A percentile compares a stretch with the other conserved stretches of the same genome.
These are phyloP conservation scores for Ambispora gerdemannii DNA, from an alignment of 192 early-diverging fungal species.

Conservation along the genomic window DNA sequence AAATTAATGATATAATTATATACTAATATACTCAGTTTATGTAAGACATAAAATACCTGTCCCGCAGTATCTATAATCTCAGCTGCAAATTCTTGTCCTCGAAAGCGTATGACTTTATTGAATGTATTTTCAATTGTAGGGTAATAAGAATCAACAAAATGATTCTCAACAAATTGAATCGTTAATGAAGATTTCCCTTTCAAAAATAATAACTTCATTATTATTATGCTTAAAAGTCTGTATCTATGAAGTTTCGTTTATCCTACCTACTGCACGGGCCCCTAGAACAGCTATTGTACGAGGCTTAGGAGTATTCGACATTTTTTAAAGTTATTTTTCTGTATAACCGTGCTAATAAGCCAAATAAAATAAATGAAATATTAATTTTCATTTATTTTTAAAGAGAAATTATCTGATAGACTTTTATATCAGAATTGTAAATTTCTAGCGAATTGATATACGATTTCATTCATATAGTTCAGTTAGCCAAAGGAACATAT, in stretches of 20 bases:
- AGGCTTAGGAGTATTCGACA: constrained; percentile 54
- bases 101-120: constrained; percentile 79
- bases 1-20: no score
- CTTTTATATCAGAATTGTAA: no score
- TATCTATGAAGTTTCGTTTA: not conserved
- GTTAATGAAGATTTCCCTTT: constrained; percentile 85
- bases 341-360: not conserved
- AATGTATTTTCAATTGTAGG: constrained; percentile 95
- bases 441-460: not conserved
- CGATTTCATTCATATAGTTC: not conserved
- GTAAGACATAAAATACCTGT: no score
- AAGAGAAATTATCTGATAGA: not conserved
- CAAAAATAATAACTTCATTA: constrained; percentile 6
- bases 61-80: constrained; percentile 97
- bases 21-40: no score
- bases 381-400: not conserved
- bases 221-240: not conserved
- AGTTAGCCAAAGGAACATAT: not conserved
- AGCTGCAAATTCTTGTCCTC: constrained; percentile 78
- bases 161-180: constrained; percentile 89
- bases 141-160: constrained; percentile 89
- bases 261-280: constrained; percentile 70
- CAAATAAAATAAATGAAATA: not conserved
- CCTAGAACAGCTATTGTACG: constrained; percentile 81
- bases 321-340: not conserved